A percentile compares a stretch with the other conserved stretches of the same genome.
phyloP scores from a whole-genome alignment of 2,329 filamentous ascomycete genomes.

The Cladophialophora chaetospira region DNA sequence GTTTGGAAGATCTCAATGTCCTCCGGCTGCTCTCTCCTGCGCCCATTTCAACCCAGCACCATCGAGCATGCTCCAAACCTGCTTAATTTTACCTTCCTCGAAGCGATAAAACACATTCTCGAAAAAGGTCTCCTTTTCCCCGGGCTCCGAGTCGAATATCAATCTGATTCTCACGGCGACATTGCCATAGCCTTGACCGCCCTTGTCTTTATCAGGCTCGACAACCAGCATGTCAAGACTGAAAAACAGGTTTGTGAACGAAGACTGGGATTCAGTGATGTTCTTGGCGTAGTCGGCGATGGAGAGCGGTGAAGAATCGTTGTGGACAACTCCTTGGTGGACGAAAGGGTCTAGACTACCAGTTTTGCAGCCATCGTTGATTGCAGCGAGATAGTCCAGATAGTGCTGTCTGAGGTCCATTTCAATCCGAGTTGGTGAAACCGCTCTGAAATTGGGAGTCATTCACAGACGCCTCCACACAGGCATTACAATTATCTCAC shows the following conservation, averaged over 20 bases:
- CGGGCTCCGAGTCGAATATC: constrained; percentile 8
- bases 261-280: constrained; percentile 14
- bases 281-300: constrained; percentile 18
- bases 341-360: constrained; percentile 9
- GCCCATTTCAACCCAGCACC: constrained; percentile 19
- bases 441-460: not conserved
- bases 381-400: constrained; percentile 5
- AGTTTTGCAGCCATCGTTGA: constrained; percentile 1
- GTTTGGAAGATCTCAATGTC: too few species aligned
- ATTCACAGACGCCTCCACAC: not conserved
- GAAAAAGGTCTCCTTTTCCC: constrained; percentile 15
- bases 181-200: constrained; percentile 1
- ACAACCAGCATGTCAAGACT: constrained; percentile 19
- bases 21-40: not conserved
- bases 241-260: constrained; percentile 19
- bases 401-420: constrained; percentile 10
- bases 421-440: not conserved
- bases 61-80: constrained; percentile 25
- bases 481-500: too few species aligned
- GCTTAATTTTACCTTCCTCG: constrained; percentile 20
- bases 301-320: constrained; percentile 17
- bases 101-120: constrained; percentile 26
- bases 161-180: constrained; percentile 21
- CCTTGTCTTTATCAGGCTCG: constrained; percentile 11
- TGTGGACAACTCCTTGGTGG: constrained; percentile 18